Percentiles rank a stretch among this genome's conserved stretches.
These are phyloP conservation scores for Penicillium pancosmium DNA, from an alignment of 495 filamentous ascomycete genomes.

Conservation along the genomic window DNA sequence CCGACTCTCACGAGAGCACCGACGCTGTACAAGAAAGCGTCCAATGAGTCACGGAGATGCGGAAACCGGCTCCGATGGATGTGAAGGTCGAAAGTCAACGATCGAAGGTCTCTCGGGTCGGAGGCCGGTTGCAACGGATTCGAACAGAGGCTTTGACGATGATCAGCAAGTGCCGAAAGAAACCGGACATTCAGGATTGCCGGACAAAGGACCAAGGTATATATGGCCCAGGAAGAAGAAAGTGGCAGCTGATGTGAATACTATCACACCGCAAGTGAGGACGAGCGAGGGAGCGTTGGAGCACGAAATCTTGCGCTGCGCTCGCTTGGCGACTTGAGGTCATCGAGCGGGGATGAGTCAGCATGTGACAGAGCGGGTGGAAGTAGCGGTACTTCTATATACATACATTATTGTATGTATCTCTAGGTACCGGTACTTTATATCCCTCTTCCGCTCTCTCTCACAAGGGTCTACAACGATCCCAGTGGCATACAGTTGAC, in stretches of 20 bases:
- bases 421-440: background rate
- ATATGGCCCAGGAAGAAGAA: conserved; percentile 24
- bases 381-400: background rate
- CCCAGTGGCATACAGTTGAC: too few species aligned
- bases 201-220: conserved; percentile 2
- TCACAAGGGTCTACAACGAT: too few species aligned
- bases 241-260: background rate
- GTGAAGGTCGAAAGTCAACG: background rate
- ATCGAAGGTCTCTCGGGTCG: conserved; percentile 1
- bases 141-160: conserved; percentile 8
- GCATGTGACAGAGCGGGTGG: conserved; percentile 6
- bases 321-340: conserved; percentile 26
- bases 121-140: background rate
- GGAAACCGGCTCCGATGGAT: background rate
- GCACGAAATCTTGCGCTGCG: conserved; percentile 16
- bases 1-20: conserved; percentile 8
- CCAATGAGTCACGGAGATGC: conserved; percentile 4
- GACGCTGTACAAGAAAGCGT: background rate
- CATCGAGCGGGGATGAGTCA: conserved; percentile 27
- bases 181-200: conserved; percentile 14
- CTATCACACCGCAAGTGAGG: background rate
- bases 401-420: background rate
- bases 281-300: conserved; percentile 8
- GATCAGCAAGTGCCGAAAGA: conserved; percentile 13
- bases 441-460: background rate